Evolutionary conservation across 352 stramenopile genomes (phyloP).

Genomic region (Pythium insidiosum): DNA sequence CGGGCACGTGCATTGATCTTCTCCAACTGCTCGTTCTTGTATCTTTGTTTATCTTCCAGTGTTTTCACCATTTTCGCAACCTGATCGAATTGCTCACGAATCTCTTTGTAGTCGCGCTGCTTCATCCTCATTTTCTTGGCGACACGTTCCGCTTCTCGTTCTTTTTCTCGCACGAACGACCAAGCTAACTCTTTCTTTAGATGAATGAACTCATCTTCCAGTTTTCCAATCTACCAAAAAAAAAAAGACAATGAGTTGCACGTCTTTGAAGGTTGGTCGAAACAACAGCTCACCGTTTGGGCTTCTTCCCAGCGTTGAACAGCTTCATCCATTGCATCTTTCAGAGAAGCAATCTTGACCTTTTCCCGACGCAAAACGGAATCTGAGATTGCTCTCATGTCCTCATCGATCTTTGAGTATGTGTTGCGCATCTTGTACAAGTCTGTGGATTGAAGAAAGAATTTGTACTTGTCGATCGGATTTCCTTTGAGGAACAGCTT

Average conservation of each 20-base stretch:
- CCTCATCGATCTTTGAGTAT: slow-evolving; percentile 84
- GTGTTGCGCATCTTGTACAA: slow-evolving; percentile 87
- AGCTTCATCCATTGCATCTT: slow-evolving; percentile 55
- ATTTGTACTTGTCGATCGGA: slow-evolving; percentile 93
- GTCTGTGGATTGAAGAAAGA: slow-evolving; percentile 96
- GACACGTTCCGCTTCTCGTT: slow-evolving; percentile 33
- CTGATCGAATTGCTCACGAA: slow-evolving; percentile 32
- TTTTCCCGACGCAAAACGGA: slow-evolving; percentile 58
- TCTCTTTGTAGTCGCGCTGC: slow-evolving; percentile 29
- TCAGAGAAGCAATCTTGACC: slow-evolving; percentile 43
- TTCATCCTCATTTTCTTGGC: slow-evolving; percentile 51
- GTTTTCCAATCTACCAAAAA: slow-evolving; percentile 64
- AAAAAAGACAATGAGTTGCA: too few relatives aligned
- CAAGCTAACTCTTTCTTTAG: slow-evolving; percentile 76
- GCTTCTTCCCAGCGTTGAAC: slow-evolving; percentile 68
- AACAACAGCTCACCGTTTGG: too few relatives aligned
- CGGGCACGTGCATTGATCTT: slow-evolving; percentile 29
- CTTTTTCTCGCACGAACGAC: slow-evolving; percentile 76
- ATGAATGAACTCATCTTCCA: slow-evolving; percentile 62
- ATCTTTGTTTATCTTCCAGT: slow-evolving; percentile 49
- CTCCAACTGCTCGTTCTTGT: slow-evolving; percentile 60
- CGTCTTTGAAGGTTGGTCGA: too few relatives aligned
- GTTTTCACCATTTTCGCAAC: slow-evolving; percentile 32
- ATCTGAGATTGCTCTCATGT: slow-evolving; percentile 56
- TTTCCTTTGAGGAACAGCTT: slow-evolving; percentile 97